Evolutionary conservation across 768 basidiomycete genomes (phyloP).

Genomic region (Mycena alexandri): DNA sequence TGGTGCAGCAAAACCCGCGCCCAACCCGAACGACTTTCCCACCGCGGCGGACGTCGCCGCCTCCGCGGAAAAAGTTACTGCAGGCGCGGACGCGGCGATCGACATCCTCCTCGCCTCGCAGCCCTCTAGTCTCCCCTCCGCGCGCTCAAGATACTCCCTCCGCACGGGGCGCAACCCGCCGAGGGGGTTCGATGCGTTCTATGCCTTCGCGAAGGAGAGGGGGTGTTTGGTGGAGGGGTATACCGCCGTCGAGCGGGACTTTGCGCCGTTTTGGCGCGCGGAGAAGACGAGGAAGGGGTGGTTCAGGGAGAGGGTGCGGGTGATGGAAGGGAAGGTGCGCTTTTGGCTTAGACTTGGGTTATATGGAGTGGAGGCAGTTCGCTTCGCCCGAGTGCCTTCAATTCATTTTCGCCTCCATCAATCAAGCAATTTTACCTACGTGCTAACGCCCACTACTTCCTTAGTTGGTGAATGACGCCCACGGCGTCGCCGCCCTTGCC

Average conservation of each 20-base stretch:
- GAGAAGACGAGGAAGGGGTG: slow-evolving; percentile 22
- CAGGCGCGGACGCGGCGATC: not conserved
- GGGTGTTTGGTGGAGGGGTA: slow-evolving; percentile 26
- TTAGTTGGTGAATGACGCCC: not conserved
- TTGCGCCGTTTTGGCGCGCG: slow-evolving; percentile 31
- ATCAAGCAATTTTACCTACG: no score
- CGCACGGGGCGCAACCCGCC: slow-evolving; percentile 23
- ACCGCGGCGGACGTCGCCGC: not conserved
- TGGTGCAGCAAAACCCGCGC: no score
- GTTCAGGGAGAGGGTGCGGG: slow-evolving; percentile 28
- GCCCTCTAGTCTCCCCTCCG: slow-evolving; percentile 9
- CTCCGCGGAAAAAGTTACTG: not conserved
- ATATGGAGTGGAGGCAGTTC: no score
- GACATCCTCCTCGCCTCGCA: slow-evolving; percentile 9
- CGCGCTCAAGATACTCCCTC: slow-evolving; percentile 26
- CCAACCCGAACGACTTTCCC: not conserved
- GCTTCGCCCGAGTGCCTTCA: no score
- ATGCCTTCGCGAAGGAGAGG: slow-evolving; percentile 16
- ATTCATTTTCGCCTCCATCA: no score
- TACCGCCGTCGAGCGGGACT: slow-evolving; percentile 19
- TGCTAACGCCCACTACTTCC: not conserved
- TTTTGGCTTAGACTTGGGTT: no score
- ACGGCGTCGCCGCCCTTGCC: slow-evolving; percentile 25
- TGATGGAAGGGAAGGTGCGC: slow-evolving; percentile 17
- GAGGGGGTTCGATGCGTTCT: slow-evolving; percentile 29